These are phyloP conservation scores for Drosera capensis DNA, from an alignment of 148 eudicot genomes.

Conservation along the genomic window DNA sequence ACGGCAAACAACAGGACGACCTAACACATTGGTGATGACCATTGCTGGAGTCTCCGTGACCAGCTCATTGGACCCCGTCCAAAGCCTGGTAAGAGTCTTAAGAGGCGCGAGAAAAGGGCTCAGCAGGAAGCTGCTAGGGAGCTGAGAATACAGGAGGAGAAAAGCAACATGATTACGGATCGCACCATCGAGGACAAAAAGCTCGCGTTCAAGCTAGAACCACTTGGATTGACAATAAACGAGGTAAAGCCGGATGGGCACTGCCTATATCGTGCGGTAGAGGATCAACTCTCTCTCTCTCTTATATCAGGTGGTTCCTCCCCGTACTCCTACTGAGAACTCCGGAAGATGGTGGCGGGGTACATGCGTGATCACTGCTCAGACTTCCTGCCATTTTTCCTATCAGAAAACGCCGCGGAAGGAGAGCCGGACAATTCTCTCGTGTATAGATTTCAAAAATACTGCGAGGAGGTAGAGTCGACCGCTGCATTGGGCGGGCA, in stretches of 20 bases:
- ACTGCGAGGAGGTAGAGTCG: constrained; percentile 55
- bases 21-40: constrained; percentile 46
- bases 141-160: constrained; percentile 60
- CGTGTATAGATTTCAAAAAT: constrained; percentile 39
- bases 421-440: constrained; percentile 32
- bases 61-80: constrained; percentile 26
- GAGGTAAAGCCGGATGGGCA: constrained; percentile 70
- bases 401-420: constrained; percentile 38
- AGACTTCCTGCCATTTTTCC: constrained; percentile 50
- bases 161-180: constrained; percentile 41
- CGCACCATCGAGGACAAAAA: constrained; percentile 31
- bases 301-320: constrained; percentile 31
- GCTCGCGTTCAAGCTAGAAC: constrained; percentile 40
- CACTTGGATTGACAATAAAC: constrained; percentile 41
- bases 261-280: constrained; percentile 62
- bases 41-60: constrained; percentile 55
- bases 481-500: constrained; percentile 78
- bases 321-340: constrained; percentile 38
- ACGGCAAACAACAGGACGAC: constrained; percentile 18
- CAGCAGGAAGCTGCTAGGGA: constrained; percentile 68
- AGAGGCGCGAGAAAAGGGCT: constrained; percentile 60
- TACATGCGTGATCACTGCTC: constrained; percentile 47
- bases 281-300: constrained; percentile 51
- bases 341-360: constrained; percentile 47
- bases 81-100: constrained; percentile 58